Percentiles rank a stretch among this genome's conserved stretches.
phyloP scores from a whole-genome alignment of 257 asterid genomes.

The Scutellaria barbata region DNA sequence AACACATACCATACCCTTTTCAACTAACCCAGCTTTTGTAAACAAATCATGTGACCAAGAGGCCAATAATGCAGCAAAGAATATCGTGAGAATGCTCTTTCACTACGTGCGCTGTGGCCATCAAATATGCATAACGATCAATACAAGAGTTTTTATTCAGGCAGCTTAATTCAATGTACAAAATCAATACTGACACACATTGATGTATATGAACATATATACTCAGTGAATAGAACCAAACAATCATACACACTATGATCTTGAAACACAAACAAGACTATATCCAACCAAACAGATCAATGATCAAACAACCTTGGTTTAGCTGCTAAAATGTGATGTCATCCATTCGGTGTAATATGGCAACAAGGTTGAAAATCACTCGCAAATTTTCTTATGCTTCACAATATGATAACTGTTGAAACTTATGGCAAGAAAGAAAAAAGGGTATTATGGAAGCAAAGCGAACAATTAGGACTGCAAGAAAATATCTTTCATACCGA shows the following conservation, averaged over 20 bases:
- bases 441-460: background rate
- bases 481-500: no score
- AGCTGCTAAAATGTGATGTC: background rate
- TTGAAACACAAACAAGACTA: no score
- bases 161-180: background rate
- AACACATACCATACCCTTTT: background rate
- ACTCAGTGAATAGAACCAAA: no score
- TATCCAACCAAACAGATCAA: background rate
- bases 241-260: no score
- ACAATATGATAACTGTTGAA: no score
- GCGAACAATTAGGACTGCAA: no score
- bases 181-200: background rate
- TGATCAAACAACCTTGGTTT: background rate
- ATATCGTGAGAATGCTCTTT: background rate
- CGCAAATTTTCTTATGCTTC: background rate
- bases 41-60: background rate
- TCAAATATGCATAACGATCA: background rate
- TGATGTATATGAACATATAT: background rate
- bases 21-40: background rate
- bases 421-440: background rate
- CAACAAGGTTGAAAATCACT: no score
- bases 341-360: background rate
- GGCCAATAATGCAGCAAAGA: conserved; percentile 8
- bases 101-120: background rate
- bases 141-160: background rate